Evolutionary conservation across 106 monocot species (phyloP).

Genomic region (Platanthera zijinensis): DNA sequence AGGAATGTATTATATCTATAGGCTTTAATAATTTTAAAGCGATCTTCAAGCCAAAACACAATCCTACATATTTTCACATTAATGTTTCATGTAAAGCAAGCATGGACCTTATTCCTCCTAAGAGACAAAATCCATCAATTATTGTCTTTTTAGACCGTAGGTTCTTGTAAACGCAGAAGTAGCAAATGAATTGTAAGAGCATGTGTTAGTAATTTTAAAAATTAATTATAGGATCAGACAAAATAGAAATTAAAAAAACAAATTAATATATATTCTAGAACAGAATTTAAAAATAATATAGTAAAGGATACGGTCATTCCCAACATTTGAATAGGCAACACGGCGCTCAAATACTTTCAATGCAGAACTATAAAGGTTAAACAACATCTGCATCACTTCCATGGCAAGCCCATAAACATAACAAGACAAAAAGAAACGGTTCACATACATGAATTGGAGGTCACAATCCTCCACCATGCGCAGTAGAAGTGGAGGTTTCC

Average conservation of each 20-base stretch:
- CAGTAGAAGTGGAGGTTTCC: constrained; percentile 62
- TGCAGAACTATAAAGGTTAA: constrained; percentile 53
- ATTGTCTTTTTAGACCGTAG: not conserved
- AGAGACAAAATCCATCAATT: not conserved
- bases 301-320: constrained; percentile 85
- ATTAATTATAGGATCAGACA: not conserved
- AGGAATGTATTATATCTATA: no score
- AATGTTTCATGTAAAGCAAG: no score
- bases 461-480: constrained; percentile 79
- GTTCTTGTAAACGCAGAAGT: not conserved
- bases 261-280: not conserved
- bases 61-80: no score
- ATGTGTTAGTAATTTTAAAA: not conserved
- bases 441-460: constrained; percentile 74
- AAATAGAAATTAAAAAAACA: not conserved
- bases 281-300: not conserved
- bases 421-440: not conserved
- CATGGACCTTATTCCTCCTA: no score
- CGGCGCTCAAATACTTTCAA: constrained; percentile 66
- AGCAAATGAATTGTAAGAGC: not conserved
- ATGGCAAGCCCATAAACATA: not conserved
- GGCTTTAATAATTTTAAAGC: no score
- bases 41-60: no score
- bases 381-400: not conserved
- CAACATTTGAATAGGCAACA: constrained; percentile 84